A percentile compares a stretch with the other conserved stretches of the same genome.
Evolutionary conservation across 345 rosid species (phyloP).

Genomic region (Rhizophora mangle): DNA sequence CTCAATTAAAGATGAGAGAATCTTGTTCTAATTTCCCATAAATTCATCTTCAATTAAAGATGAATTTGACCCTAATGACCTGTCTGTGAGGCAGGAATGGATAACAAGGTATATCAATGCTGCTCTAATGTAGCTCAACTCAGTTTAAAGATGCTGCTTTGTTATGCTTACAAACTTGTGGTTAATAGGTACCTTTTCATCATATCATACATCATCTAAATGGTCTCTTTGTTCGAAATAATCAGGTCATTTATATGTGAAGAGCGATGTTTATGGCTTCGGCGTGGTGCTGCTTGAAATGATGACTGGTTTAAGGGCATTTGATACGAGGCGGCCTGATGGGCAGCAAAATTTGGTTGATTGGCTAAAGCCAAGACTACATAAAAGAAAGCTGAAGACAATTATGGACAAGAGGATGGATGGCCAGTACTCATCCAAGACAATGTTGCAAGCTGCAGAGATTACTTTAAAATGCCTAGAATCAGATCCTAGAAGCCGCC

Average conservation of each 20-base stretch:
- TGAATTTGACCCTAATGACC: too few relatives aligned
- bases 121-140: too few relatives aligned
- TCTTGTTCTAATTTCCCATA: too few relatives aligned
- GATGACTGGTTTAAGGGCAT: constrained; percentile 51
- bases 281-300: constrained; percentile 65
- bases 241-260: constrained; percentile 60
- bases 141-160: too few relatives aligned
- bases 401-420: constrained; percentile 46
- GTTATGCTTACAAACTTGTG: too few relatives aligned
- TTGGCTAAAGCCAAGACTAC: constrained; percentile 48
- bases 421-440: constrained; percentile 49
- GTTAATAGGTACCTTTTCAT: too few relatives aligned
- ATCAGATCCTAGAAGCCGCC: constrained; percentile 46
- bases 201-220: too few relatives aligned
- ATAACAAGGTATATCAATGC: too few relatives aligned
- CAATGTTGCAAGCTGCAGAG: constrained; percentile 43
- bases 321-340: constrained; percentile 35
- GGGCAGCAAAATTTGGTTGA: constrained; percentile 52
- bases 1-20: too few relatives aligned
- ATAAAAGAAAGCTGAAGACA: constrained; percentile 37
- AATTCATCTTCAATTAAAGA: too few relatives aligned
- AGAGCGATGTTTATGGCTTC: constrained; percentile 69
- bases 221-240: too few relatives aligned
- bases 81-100: too few relatives aligned
- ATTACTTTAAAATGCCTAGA: constrained; percentile 45